phyloP scores from a whole-genome alignment of 495 filamentous ascomycete genomes.

The Hypomontagnella submonticulosa region DNA sequence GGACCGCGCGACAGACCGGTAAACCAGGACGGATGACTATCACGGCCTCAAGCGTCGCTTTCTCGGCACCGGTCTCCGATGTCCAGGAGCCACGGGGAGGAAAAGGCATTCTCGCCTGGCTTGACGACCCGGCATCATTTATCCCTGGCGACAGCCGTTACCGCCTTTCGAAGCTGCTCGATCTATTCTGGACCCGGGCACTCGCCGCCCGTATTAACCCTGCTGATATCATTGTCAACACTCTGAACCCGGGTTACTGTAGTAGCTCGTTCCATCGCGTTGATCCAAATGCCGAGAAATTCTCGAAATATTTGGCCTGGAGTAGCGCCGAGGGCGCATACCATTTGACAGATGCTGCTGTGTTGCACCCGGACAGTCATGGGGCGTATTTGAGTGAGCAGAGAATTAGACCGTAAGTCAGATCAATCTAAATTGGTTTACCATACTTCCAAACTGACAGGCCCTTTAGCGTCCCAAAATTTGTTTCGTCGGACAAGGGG shows the following conservation, averaged over 20 bases:
- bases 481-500: constrained; percentile 53
- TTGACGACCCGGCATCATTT: constrained; percentile 54
- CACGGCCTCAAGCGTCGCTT: constrained; percentile 52
- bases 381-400: constrained; percentile 43
- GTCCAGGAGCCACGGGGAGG: constrained; percentile 48
- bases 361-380: constrained; percentile 41
- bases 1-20: constrained; percentile 41
- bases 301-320: constrained; percentile 26
- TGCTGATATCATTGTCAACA: constrained; percentile 61
- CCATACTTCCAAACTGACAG: constrained; percentile 4
- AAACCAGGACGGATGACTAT: constrained; percentile 55
- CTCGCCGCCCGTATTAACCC: constrained; percentile 52
- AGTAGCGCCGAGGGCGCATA: constrained; percentile 28
- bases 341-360: constrained; percentile 38
- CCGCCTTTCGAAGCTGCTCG: constrained; percentile 61
- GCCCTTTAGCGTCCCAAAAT: constrained; percentile 34
- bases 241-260: constrained; percentile 63
- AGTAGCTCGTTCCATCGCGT: constrained; percentile 55
- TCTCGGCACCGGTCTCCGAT: constrained; percentile 42
- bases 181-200: constrained; percentile 59
- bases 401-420: constrained; percentile 39
- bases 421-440: not conserved
- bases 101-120: constrained; percentile 52
- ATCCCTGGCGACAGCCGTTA: constrained; percentile 55
- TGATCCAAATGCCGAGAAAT: constrained; percentile 40